These are phyloP conservation scores for Hypoxylon crocopeplum DNA, from an alignment of 495 filamentous ascomycete species.

Conservation along the genomic window DNA sequence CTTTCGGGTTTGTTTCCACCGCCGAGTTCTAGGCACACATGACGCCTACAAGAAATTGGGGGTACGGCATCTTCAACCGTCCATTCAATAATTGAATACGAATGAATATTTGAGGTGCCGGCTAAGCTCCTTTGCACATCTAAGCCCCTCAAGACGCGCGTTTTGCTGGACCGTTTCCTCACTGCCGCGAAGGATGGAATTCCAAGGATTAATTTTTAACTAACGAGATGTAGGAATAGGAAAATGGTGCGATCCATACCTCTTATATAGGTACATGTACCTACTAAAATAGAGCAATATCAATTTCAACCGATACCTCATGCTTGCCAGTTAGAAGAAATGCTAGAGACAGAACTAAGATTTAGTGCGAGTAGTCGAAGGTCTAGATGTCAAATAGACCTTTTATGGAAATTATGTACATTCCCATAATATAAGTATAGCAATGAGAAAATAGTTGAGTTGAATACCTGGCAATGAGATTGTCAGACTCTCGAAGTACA, in stretches of 20 bases:
- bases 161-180: neutral
- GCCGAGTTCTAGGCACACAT: slow-evolving; percentile 18
- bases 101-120: slow-evolving; percentile 2
- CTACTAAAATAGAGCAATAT: no score
- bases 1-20: slow-evolving; percentile 16
- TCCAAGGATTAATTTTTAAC: neutral
- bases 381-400: no score
- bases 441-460: no score
- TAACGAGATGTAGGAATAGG: neutral
- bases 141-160: slow-evolving; percentile 32
- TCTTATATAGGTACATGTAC: no score
- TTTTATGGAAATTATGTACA: no score
- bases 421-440: no score
- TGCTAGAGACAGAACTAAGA: slow-evolving; percentile 1
- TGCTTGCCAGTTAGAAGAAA: no score
- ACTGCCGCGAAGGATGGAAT: neutral
- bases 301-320: no score
- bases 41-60: slow-evolving; percentile 15
- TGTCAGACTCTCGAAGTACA: no score
- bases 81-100: slow-evolving; percentile 13
- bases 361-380: slow-evolving; percentile 1
- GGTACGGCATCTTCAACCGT: slow-evolving; percentile 11
- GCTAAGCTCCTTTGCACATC: neutral
- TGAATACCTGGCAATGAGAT: no score
- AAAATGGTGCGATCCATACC: no score